Base-by-base conservation (phyloP, 768 basidiomycete genomes). In the Paxillus ammoniavirescens region DNA sequence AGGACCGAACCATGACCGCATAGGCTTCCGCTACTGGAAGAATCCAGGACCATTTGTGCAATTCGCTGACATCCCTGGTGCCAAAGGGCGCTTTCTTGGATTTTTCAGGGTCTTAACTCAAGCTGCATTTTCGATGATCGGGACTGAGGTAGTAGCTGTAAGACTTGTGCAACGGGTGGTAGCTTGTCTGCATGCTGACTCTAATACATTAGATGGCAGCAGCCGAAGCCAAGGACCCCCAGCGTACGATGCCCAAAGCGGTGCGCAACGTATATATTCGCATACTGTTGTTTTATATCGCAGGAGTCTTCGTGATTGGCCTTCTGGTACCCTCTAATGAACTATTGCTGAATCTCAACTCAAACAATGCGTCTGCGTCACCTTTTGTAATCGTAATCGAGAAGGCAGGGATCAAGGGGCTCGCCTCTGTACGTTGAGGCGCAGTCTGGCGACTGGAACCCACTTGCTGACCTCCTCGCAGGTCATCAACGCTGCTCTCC, bases 91-190 rank as follows among this genome's bases (percentile, higher is more conserved):
- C 54, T 87, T 88, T 75, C 74, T 84, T 18, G 86, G 84, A 10
- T 86, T 91, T 65, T 90, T 86, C 82, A 75, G 81, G 14, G 83
- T 84, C 4, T 69, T 89, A 42, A 84, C 82, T 44, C 90, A 85
- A 56, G 87, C 84, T 23, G 73, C 87, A 4, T 90, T 91, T 69
- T 84, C 87, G 13, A 85, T 80, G 65, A 81, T 84, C 53, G 86
- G 87, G 30, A 92, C 88, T 17, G 89, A 92, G 67, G 75, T 89
- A 15, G 83, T 92, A 54, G 88, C 88, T 63, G 82, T 89, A 53
- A 74, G 31, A 26, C 26, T 31, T 35, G 12, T 35, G 35, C 35
- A 35, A 14, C 10, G 12, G 13, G 35, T 35, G 35, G 12, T 14
- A 12, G 12, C 5, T 5, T 2, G 13, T 35, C 35, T 12, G 35